Evolutionary conservation across 83 land plant species (phyloP), one percentile per base, ranked within the genome.

Genomic region (Picea abies): DNA sequence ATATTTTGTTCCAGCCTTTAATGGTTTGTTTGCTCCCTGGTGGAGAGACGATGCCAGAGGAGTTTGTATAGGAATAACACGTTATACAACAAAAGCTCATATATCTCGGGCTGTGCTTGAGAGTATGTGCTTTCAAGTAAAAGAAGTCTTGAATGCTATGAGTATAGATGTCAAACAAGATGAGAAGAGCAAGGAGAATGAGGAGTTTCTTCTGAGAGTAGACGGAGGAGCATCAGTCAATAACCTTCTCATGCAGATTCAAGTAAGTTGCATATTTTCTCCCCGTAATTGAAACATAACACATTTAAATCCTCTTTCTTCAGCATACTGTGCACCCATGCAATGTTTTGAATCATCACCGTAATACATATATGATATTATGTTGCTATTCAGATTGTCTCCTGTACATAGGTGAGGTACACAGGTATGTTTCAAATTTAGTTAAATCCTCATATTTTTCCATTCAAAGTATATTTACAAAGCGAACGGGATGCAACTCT

Each of bases 21-120:
- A 92, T 88, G 99, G 99, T 39, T 86, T 98, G 85, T 96, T 94
- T 85, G 97, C 99, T 32, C 99, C 99, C 11, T 91, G 97, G 95
- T 98, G 99, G 99, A 88, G 99, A 80, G 99, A 98, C 84, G 99
- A 98, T 91, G 99, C 99, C 3, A 88, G 99, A n/a, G 99, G 99
- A 3, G 99, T 96, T 12, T 86, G 87, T 17, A 84, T 98, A 62
- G 99, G 99, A 47, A 96, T 98, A 69, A 94, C 97, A 2, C 84
- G 99, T 80, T 98, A 88, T 79, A 98, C 99, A 2, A 93, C 81
- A 87, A 98, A 93, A 80, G 90, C 90, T 16, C 99, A 98, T 82
- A 90, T 98, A 72, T 97, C 99, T 15, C 84, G 99, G 19, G 98
- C 98, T 41, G 94, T 93, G 58, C 86, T 98, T 6, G 99, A 98